These are phyloP conservation scores for Krasilnikovozyma curviuscula DNA, from an alignment of 768 basidiomycete species.

Conservation along the genomic window DNA sequence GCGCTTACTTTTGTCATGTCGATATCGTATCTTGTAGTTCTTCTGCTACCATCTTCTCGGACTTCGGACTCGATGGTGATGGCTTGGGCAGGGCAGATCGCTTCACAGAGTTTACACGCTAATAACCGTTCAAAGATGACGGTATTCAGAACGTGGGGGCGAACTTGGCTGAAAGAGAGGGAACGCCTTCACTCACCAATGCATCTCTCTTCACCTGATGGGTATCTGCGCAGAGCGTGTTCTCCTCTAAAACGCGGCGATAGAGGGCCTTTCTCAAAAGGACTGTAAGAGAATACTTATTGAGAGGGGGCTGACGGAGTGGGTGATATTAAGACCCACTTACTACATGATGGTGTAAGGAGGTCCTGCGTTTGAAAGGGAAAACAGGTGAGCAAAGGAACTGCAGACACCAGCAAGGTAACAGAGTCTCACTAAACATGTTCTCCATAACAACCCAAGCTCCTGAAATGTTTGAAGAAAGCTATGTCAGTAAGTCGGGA, in stretches of 20 bases:
- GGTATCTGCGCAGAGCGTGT: constrained; percentile 88
- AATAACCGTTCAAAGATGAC: no score
- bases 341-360: constrained; percentile 75
- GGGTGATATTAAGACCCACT: background rate
- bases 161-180: background rate
- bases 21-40: constrained; percentile 97
- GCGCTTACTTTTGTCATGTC: constrained; percentile 67
- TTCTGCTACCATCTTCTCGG: constrained; percentile 78
- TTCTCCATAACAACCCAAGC: constrained; percentile 80
- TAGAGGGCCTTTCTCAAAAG: constrained; percentile 92
- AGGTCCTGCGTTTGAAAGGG: constrained; percentile 31
- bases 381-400: background rate
- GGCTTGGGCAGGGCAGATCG: constrained; percentile 96
- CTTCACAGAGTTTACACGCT: constrained; percentile 99
- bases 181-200: constrained; percentile 56
- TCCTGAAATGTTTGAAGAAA: constrained; percentile 33
- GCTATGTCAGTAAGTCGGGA: background rate
- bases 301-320: background rate
- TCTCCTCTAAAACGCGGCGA: constrained; percentile 97
- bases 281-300: constrained; percentile 20
- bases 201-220: constrained; percentile 94
- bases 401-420: background rate
- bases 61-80: constrained; percentile 99
- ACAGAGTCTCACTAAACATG: constrained; percentile 21
- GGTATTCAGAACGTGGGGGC: background rate